Evolutionary conservation across 805 yeast genomes (phyloP).

Genomic region (Peterozyma toletana): DNA sequence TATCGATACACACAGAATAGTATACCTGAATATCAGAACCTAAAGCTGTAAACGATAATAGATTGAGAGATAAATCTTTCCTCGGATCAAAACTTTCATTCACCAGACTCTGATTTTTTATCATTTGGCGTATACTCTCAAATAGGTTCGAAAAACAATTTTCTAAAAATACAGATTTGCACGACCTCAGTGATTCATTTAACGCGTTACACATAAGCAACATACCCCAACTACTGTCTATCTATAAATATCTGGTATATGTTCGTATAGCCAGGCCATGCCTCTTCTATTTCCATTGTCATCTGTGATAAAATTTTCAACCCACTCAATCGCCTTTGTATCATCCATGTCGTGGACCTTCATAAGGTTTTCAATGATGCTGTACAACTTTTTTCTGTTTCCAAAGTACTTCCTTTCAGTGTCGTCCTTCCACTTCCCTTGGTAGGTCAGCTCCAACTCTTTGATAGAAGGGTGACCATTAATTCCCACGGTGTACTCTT

Average conservation of each 20-base stretch:
- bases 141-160: no score
- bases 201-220: no score
- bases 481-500: constrained; percentile 30
- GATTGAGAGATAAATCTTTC: no score
- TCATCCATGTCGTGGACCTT: neutral
- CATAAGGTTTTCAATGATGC: constrained; percentile 7
- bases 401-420: constrained; percentile 8
- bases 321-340: constrained; percentile 4
- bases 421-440: constrained; percentile 30
- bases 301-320: constrained; percentile 3
- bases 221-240: neutral
- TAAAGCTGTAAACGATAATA: no score
- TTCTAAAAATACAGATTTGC: no score
- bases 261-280: constrained; percentile 8
- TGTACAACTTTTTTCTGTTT: constrained; percentile 5
- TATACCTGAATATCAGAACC: no score
- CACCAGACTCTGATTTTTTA: no score
- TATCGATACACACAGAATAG: no score
- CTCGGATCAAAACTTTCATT: no score
- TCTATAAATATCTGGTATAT: constrained; percentile 1
- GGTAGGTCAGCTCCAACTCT: constrained; percentile 29
- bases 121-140: no score
- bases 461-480: constrained; percentile 31
- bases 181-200: no score
- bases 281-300: neutral